Base-by-base conservation (phyloP, 139 green algal genomes). In the Picochlorum sp. region DNA sequence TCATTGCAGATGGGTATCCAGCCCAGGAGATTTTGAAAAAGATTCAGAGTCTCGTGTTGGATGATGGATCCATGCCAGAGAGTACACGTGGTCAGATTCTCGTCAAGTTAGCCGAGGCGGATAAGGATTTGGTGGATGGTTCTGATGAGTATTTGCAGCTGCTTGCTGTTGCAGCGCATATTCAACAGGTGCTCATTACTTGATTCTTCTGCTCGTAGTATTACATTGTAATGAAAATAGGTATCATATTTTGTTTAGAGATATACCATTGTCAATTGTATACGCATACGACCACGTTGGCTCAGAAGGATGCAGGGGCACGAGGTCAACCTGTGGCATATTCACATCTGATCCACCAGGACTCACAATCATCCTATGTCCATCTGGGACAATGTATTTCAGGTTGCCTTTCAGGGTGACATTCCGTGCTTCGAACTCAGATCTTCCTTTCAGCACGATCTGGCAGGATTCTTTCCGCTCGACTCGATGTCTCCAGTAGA, bases 91-190 rank as follows among this genome's bases (percentile, higher is more conserved):
- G 70, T 2, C 45, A 55, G 2, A 73, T 84, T 13, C 75, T 79
- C 44, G 63, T 79, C 45, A 69, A 67, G 60, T 59, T 95, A 59
- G 85, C 83, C 0, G 72, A 73, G 8, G 78, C 81, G 0, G 88
- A 96, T 79, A 91, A 91, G 67, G 62, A 51, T 30, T 70, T 96
- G 20, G 68, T 84, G 45, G 85, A 91, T 49, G 90, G 90, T 0
- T 79, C 86, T 1, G 88, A 96, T 71, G 90, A 95, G 77, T 77
- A 77, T 54, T 54, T 96, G 70, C 90, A 96, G 82, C 79, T 96
- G 66, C 70, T 95, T 4, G 65, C 80, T 45, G 77, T 89, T 13
- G 77, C 73, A 23, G 78, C 15, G 3, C 49, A 51, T 15, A 41
- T 64, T 28, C 71, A 77, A 59, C 64, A 49, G 11, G 59, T 21